phyloP scores from a whole-genome alignment of 1,139 yeast species.

The Lodderomyces orthopsilosis region DNA sequence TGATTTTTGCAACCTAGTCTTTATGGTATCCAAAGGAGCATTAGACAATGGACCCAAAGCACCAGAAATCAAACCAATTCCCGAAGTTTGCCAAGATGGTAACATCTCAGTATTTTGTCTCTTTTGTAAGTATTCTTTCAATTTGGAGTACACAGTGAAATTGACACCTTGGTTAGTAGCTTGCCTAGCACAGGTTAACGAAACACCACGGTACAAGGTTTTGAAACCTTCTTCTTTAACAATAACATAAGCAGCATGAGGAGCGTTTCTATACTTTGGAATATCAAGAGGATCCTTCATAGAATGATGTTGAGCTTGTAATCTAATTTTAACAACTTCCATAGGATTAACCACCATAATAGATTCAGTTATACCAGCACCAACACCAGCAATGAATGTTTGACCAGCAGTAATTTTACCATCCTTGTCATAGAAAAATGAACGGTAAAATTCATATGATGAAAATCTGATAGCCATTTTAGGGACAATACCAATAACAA shows the following conservation, averaged over 20 bases:
- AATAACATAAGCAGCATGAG: slow-evolving; percentile 84
- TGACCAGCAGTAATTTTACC: slow-evolving; percentile 69
- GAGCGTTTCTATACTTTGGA: slow-evolving; percentile 90
- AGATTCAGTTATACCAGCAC: slow-evolving; percentile 97
- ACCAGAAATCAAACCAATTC: slow-evolving; percentile 89
- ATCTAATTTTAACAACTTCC: slow-evolving; percentile 94
- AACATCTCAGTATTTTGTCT: slow-evolving; percentile 63
- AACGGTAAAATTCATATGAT: slow-evolving; percentile 85
- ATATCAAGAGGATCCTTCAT: slow-evolving; percentile 76
- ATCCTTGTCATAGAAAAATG: slow-evolving; percentile 59
- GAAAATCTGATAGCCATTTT: slow-evolving; percentile 97
- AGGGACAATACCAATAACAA: slow-evolving; percentile 94
- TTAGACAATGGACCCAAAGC: slow-evolving; percentile 97
- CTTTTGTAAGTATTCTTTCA: slow-evolving; percentile 68
- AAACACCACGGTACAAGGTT: slow-evolving; percentile 91
- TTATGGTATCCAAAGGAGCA: slow-evolving; percentile 96
- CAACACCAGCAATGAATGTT: slow-evolving; percentile 90
- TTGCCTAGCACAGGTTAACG: slow-evolving; percentile 95
- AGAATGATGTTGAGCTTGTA: slow-evolving; percentile 93
- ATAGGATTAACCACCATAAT: slow-evolving; percentile 92
- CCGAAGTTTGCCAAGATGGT: slow-evolving; percentile 93
- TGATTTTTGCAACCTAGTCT: slow-evolving; percentile 94
- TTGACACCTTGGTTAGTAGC: slow-evolving; percentile 99
- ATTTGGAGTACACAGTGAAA: slow-evolving; percentile 89
- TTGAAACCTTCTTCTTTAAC: slow-evolving; percentile 87